A percentile compares a stretch with the other conserved stretches of the same genome.
phyloP scores from a whole-genome alignment of 345 rosid genomes.

The Acer saccharum region DNA sequence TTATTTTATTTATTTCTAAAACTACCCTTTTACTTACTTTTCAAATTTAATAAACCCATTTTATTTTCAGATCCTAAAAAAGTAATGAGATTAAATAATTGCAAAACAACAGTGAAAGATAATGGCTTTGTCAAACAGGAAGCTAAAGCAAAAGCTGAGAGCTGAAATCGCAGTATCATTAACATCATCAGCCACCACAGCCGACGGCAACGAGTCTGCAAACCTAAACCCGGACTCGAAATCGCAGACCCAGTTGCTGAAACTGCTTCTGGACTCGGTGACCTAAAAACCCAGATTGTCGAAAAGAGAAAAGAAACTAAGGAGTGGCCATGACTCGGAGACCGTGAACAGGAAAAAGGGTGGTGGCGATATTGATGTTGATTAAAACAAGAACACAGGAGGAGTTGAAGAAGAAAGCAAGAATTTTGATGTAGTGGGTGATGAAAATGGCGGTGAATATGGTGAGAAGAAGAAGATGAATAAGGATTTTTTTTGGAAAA shows the following conservation, averaged over 20 bases:
- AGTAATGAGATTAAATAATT: no score
- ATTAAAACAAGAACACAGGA: constrained; percentile 25
- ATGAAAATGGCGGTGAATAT: background rate
- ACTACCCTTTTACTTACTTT: no score
- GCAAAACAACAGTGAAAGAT: constrained; percentile 8
- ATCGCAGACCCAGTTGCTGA: constrained; percentile 46
- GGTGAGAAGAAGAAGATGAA: constrained; percentile 25
- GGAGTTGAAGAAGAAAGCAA: constrained; percentile 36
- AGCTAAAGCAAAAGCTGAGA: constrained; percentile 83
- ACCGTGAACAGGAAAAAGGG: background rate
- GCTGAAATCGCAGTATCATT: constrained; percentile 46
- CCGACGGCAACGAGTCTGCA: constrained; percentile 2
- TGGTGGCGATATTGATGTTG: background rate
- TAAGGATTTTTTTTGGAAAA: no score
- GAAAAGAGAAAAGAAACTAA: constrained; percentile 71
- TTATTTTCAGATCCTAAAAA: no score
- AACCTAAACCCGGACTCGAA: constrained; percentile 22
- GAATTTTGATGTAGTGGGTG: constrained; percentile 12
- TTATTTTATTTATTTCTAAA: no score
- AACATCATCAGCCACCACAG: constrained; percentile 25
- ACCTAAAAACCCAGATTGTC: constrained; percentile 63
- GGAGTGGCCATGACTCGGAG: constrained; percentile 30
- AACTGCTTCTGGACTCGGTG: constrained; percentile 56
- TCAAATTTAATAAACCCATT: no score
- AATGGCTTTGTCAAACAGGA: constrained; percentile 92